These are phyloP conservation scores for Tuber aestivum DNA, from an alignment of 495 filamentous ascomycete genomes.

Conservation along the genomic window DNA sequence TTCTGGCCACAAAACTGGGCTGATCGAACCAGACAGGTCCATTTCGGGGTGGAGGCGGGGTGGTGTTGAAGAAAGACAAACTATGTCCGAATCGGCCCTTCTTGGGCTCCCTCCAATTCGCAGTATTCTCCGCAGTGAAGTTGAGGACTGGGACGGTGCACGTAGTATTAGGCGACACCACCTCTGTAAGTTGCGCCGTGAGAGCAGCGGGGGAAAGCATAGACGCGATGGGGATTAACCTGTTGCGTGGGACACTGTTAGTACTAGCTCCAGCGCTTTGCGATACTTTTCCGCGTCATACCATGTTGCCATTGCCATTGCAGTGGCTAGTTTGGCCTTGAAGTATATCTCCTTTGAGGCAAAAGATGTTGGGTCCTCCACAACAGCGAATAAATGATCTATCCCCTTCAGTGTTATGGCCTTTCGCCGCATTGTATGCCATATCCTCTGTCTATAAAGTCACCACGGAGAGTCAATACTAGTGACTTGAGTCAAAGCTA, in stretches of 20 bases:
- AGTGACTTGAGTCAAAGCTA: not conserved
- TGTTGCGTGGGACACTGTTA: constrained; percentile 14
- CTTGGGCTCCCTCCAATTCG: constrained; percentile 28
- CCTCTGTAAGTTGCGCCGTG: constrained; percentile 38
- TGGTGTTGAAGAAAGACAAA: constrained; percentile 44
- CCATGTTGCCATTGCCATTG: constrained; percentile 46
- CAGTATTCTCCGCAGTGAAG: constrained; percentile 40
- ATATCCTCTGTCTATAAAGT: constrained; percentile 44
- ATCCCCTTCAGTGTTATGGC: constrained; percentile 44
- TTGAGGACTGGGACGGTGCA: constrained; percentile 40
- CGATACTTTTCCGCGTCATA: constrained; percentile 13
- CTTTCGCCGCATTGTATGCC: constrained; percentile 45
- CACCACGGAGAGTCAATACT: constrained; percentile 8
- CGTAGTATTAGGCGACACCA: constrained; percentile 6
- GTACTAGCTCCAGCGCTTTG: not conserved
- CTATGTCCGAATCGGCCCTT: constrained; percentile 35
- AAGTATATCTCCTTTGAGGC: constrained; percentile 42
- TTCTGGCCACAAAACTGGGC: constrained; percentile 37
- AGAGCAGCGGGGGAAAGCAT: constrained; percentile 45
- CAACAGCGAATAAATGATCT: constrained; percentile 44
- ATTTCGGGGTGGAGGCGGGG: constrained; percentile 31
- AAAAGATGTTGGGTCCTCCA: constrained; percentile 45
- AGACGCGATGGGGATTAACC: constrained; percentile 46
- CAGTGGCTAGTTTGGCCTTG: constrained; percentile 44
- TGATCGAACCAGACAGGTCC: constrained; percentile 44